These are phyloP conservation scores for Blastobotrys robertii DNA, from an alignment of 805 yeast species.

Conservation along the genomic window DNA sequence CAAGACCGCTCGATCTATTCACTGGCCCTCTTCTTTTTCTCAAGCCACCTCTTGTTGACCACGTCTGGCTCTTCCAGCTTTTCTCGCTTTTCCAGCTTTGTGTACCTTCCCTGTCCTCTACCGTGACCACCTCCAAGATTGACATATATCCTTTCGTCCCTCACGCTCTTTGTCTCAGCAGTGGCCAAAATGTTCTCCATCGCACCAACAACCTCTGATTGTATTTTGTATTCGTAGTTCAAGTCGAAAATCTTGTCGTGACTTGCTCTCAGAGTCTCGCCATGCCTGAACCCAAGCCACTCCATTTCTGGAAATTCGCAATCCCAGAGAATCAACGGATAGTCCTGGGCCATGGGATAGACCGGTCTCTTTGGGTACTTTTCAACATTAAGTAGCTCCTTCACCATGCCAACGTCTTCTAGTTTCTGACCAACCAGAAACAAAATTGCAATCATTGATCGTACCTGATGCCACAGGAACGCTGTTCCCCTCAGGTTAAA, in stretches of 20 bases:
- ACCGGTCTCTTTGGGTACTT: constrained; percentile 58
- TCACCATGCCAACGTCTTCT: constrained; percentile 52
- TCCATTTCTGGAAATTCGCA: constrained; percentile 65
- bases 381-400: constrained; percentile 47
- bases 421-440: constrained; percentile 70
- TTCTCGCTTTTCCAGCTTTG: constrained; percentile 47
- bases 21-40: constrained; percentile 25
- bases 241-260: constrained; percentile 29
- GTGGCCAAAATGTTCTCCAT: constrained; percentile 25
- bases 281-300: constrained; percentile 39
- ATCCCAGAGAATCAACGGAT: constrained; percentile 79
- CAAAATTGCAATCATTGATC: constrained; percentile 85
- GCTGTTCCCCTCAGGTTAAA: constrained; percentile 82
- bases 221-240: constrained; percentile 49
- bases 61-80: constrained; percentile 55
- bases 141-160: constrained; percentile 28
- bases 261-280: constrained; percentile 11
- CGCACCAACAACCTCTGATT: constrained; percentile 41
- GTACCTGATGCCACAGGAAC: constrained; percentile 94
- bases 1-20: not conserved
- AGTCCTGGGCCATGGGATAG: constrained; percentile 83
- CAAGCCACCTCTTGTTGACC: constrained; percentile 54
- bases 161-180: constrained; percentile 2
- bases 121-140: constrained; percentile 79
- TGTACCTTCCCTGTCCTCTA: constrained; percentile 44